Conservation (phyloP, 2,329 filamentous ascomycete species). For the Xylariaceae sp. region DNA sequence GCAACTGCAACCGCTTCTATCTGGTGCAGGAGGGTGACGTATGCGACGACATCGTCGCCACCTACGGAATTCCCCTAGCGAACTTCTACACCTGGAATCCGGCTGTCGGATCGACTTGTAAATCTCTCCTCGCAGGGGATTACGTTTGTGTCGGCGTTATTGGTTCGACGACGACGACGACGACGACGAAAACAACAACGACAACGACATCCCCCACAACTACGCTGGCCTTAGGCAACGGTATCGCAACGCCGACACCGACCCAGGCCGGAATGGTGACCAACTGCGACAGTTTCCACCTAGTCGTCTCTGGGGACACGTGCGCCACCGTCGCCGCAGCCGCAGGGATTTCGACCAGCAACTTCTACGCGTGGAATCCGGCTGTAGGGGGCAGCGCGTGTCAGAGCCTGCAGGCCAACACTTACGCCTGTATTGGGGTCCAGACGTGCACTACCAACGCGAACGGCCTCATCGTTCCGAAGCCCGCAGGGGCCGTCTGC, state of each 20-base stretch:
- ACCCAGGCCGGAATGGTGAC: slow-evolving; percentile 9
- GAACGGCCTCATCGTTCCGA: no score
- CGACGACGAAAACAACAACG: no score
- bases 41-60: slow-evolving; percentile 1
- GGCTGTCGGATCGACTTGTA: no score
- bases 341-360: neutral
- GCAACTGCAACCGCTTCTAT: slow-evolving; percentile 14
- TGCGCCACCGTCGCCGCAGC: slow-evolving; percentile 1
- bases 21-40: slow-evolving; percentile 8
- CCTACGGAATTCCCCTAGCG: neutral
- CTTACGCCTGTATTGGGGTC: slow-evolving; percentile 2
- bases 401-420: neutral
- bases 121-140: no score
- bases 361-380: slow-evolving; percentile 8
- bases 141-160: no score
- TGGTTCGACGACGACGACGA: no score
- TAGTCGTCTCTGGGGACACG: slow-evolving; percentile 9
- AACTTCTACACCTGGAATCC: slow-evolving; percentile 8
- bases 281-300: slow-evolving; percentile 14
- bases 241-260: slow-evolving; percentile 12
- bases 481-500: no score
- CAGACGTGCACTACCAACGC: neutral
- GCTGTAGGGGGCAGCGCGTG: slow-evolving; percentile 1
- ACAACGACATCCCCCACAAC: slow-evolving; percentile 2
- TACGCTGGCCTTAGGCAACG: slow-evolving; percentile 6